A percentile compares a stretch with the other conserved stretches of the same genome.
Evolutionary conservation across 306 rosid species (phyloP).

Genomic region (Canavalia ensiformis): DNA sequence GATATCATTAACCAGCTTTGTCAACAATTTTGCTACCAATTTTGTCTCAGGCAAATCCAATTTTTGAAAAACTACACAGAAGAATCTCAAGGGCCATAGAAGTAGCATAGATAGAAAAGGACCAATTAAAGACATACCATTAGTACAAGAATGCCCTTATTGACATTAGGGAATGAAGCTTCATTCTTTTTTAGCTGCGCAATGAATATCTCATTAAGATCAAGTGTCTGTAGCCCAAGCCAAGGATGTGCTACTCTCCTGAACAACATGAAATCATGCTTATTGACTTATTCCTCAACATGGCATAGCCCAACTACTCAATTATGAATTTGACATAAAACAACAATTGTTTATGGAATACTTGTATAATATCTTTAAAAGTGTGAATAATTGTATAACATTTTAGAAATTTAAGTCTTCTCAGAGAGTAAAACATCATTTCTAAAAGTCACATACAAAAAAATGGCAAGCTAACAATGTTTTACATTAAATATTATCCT

Average conservation of each 20-base stretch:
- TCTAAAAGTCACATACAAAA: conserved; percentile 19
- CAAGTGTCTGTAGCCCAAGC: conserved; percentile 93
- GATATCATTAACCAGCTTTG: conserved; percentile 15
- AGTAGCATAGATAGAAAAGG: conserved; percentile 16
- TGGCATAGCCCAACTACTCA: conserved; percentile 21
- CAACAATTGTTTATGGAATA: conserved; percentile 30
- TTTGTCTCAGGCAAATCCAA: not conserved
- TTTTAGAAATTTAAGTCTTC: not conserved
- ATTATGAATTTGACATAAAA: conserved; percentile 7
- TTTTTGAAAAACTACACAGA: not conserved
- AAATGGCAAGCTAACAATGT: conserved; percentile 36
- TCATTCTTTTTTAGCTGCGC: conserved; percentile 77
- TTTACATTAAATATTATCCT: conserved; percentile 25
- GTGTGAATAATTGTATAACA: not conserved
- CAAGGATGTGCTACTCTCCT: conserved; percentile 95
- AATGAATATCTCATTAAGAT: conserved; percentile 77
- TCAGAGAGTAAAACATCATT: conserved; percentile 9
- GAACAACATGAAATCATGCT: conserved; percentile 43
- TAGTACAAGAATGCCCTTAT: conserved; percentile 80
- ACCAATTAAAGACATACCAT: conserved; percentile 60
- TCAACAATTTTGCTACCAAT: conserved; percentile 3
- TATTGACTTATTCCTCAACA: conserved; percentile 20
- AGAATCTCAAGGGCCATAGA: not conserved
- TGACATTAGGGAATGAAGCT: conserved; percentile 74
- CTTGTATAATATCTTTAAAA: not conserved